These are phyloP conservation scores for Lodderomyces jiufengensis DNA, from an alignment of 1,139 yeast genomes.

Conservation along the genomic window DNA sequence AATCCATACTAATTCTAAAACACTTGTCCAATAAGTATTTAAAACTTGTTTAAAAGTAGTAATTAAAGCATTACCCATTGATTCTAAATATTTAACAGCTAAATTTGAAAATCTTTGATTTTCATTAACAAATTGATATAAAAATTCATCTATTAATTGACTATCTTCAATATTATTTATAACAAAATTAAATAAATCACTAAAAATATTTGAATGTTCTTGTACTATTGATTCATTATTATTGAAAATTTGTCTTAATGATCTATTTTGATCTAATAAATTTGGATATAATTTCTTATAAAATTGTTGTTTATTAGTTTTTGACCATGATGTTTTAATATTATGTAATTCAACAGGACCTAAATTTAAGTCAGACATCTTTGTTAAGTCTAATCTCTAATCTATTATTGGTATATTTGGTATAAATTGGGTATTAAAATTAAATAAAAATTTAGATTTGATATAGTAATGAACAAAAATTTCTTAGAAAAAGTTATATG, in stretches of 20 bases:
- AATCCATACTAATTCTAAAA: conserved; percentile 40
- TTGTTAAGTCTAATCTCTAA: too few relatives aligned
- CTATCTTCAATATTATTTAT: conserved; percentile 31
- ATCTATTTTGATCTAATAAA: conserved; percentile 30
- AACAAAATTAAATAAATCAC: conserved; percentile 35
- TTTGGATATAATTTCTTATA: conserved; percentile 33
- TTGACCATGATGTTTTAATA: conserved; percentile 33
- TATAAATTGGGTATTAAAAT: too few relatives aligned
- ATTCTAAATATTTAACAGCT: conserved; percentile 36
- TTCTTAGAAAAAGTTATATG: too few relatives aligned
- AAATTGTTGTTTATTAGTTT: conserved; percentile 26
- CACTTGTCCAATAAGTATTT: conserved; percentile 30
- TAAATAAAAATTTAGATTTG: too few relatives aligned
- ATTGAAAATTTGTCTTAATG: conserved; percentile 24
- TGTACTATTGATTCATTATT: conserved; percentile 21
- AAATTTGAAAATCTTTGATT: conserved; percentile 25
- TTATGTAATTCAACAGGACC: conserved; percentile 11
- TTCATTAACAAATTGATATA: conserved; percentile 32
- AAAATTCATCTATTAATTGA: conserved; percentile 30
- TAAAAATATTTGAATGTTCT: conserved; percentile 33
- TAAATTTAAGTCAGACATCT: conserved; percentile 14
- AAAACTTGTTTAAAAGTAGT: conserved; percentile 39
- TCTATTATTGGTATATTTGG: too few relatives aligned
- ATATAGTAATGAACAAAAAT: too few relatives aligned
- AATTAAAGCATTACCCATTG: conserved; percentile 41